phyloP scores from a whole-genome alignment of 805 yeast genomes.

The Yarrowia osloensis region DNA sequence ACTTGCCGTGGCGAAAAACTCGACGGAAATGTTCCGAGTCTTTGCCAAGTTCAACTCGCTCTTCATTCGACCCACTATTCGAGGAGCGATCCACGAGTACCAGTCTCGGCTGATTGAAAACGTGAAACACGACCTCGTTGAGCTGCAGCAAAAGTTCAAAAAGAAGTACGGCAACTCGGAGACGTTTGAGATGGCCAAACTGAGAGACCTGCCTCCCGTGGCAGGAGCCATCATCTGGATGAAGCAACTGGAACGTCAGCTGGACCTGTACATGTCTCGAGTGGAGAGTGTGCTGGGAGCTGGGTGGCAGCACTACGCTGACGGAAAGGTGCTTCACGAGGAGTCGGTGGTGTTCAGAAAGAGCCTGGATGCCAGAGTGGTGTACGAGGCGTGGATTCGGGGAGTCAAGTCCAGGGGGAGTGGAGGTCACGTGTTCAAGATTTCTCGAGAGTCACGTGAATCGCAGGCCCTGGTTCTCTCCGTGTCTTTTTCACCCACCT shows the following conservation, averaged over 20 bases:
- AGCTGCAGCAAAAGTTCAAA: slow-evolving; percentile 48
- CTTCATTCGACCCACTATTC: slow-evolving; percentile 54
- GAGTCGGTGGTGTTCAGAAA: slow-evolving; percentile 52
- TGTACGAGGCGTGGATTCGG: slow-evolving; percentile 55
- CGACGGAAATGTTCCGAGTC: slow-evolving; percentile 55
- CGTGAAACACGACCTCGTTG: slow-evolving; percentile 51
- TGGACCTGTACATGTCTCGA: slow-evolving; percentile 48
- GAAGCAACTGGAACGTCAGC: slow-evolving; percentile 51
- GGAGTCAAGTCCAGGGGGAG: slow-evolving; percentile 32
- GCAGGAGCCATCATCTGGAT: slow-evolving; percentile 56
- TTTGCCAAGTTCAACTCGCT: slow-evolving; percentile 54
- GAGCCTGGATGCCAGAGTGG: slow-evolving; percentile 48
- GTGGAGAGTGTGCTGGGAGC: slow-evolving; percentile 57
- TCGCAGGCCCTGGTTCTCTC: slow-evolving; percentile 40
- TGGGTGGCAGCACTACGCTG: slow-evolving; percentile 63
- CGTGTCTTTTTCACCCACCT: slow-evolving; percentile 55
- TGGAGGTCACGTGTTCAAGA: slow-evolving; percentile 47
- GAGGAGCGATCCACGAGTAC: slow-evolving; percentile 61
- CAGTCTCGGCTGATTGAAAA: slow-evolving; percentile 54
- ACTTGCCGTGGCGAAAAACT: slow-evolving; percentile 46
- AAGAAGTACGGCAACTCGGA: slow-evolving; percentile 42
- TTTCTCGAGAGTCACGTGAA: slow-evolving; percentile 36
- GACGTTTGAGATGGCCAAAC: slow-evolving; percentile 43
- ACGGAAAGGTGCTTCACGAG: slow-evolving; percentile 62
- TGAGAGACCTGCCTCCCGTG: slow-evolving; percentile 52